Base-by-base conservation (phyloP, 352 stramenopile species). In the Aphanomyces euteiches region DNA sequence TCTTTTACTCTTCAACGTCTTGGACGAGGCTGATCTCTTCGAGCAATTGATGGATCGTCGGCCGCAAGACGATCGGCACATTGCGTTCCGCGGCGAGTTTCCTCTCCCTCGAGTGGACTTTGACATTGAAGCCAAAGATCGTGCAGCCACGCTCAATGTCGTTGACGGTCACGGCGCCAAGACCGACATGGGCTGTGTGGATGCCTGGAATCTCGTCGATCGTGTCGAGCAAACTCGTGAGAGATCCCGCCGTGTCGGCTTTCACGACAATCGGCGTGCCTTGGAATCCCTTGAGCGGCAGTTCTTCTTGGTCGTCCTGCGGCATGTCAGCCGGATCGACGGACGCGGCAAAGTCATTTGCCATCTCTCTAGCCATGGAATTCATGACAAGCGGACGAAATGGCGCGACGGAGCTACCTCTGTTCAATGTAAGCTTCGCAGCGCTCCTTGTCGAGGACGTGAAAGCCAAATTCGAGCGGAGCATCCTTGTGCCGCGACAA, bases 41-140 rank as follows among this genome's bases (percentile, higher is more conserved):
- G 67, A 94, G 88, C 57, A 93, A 73, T 2, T 83, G 83, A 70
- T 92, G 85, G 60, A 94, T 88, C 17, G 83, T 92, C 1, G 81
- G 80, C 47, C 74, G 79, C 37, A 94, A 70, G 57, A 93, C 77
- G 12, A 94, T 77, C 5, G 81, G 83, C 43, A 94, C 84, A 40
- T 83, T 80, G 53, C 81, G 77, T 37, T 81, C 60, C 10, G 73
- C 74, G 10, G 86, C 86, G 12, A 92, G 72, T 43, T 79, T 80
- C 41, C 78, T 73, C 74, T 92, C 85, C 19, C 85, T 83, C 7
- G 77, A 75, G 37, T 75, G 81, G 21, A 93, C 66, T 54, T 88
- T 88, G 8, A 93, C 83, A 56, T 92, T 92, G 66, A 94, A 94
- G 39, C 83, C 87, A 38, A 90, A 92, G 72, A 93, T 93, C 48